Conservation (phyloP, 164 flowering plant species). For the Malania oleifera region DNA sequence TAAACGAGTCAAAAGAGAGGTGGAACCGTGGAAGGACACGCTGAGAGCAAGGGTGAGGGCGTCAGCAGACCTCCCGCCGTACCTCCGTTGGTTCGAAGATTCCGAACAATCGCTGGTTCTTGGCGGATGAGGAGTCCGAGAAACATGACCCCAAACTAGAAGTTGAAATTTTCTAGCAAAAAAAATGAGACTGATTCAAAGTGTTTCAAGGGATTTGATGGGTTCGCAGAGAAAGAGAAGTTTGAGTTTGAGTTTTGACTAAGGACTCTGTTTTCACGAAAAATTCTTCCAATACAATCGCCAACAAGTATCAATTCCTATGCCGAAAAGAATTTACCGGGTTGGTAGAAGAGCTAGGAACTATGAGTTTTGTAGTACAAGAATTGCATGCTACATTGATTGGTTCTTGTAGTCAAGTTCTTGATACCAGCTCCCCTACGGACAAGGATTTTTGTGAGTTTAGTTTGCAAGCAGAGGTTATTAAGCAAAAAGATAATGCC, state of each 20-base stretch:
- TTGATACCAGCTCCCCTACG: background rate
- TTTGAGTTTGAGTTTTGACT: slow-evolving; percentile 2
- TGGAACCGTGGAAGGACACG: no score
- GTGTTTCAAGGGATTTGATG: slow-evolving; percentile 7
- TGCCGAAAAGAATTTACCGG: slow-evolving; percentile 26
- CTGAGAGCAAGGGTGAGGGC: no score
- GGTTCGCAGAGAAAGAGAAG: slow-evolving; percentile 7
- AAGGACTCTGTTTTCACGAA: slow-evolving; percentile 22
- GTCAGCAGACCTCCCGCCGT: no score
- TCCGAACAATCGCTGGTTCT: no score
- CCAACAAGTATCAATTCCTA: slow-evolving; percentile 27
- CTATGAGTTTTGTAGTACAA: slow-evolving; percentile 23
- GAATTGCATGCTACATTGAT: slow-evolving; percentile 23
- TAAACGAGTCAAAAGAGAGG: no score
- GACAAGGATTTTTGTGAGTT: background rate
- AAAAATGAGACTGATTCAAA: slow-evolving; percentile 13
- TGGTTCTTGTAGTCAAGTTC: slow-evolving; percentile 3
- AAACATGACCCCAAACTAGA: slow-evolving; percentile 6
- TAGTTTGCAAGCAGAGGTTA: no score
- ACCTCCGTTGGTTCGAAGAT: no score
- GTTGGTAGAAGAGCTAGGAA: slow-evolving; percentile 28
- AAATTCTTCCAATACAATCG: slow-evolving; percentile 7
- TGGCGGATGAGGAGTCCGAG: slow-evolving; percentile 4
- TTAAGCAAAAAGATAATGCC: no score
- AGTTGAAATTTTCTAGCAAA: slow-evolving; percentile 8